phyloP scores from a whole-genome alignment of 495 filamentous ascomycete genomes.

The Hypoxylon subgilvum region DNA sequence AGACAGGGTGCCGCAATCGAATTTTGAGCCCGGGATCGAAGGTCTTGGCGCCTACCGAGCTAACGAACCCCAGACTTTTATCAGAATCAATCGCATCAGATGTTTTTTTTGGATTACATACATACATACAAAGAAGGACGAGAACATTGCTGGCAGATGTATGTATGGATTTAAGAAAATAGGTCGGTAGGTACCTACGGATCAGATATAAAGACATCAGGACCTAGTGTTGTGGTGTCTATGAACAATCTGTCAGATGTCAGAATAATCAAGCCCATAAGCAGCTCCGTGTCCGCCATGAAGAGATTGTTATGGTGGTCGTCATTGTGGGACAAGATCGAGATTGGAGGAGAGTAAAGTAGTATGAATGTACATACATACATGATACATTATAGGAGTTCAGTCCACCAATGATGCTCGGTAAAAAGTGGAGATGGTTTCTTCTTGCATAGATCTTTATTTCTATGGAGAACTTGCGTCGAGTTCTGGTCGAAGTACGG shows the following conservation, averaged over 20 bases:
- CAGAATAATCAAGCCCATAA: background rate
- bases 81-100: conserved; percentile 21
- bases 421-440: too few species aligned
- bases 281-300: background rate
- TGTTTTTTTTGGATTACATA: conserved; percentile 12
- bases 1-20: conserved; percentile 42
- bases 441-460: too few species aligned
- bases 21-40: conserved; percentile 42
- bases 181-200: too few species aligned
- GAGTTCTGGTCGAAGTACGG: too few species aligned
- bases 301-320: conserved; percentile 12
- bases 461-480: too few species aligned
- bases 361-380: too few species aligned
- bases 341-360: conserved; percentile 30
- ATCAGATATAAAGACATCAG: background rate
- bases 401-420: conserved; percentile 27
- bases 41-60: conserved; percentile 31
- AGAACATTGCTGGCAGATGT: too few species aligned
- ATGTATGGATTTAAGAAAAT: too few species aligned
- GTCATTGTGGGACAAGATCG: conserved; percentile 40
- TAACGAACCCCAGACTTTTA: conserved; percentile 38
- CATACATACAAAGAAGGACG: too few species aligned
- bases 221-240: conserved; percentile 33
- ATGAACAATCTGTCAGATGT: conserved; percentile 24
- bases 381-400: conserved; percentile 11